A percentile compares a stretch with the other conserved stretches of the same genome.
These are phyloP conservation scores for Coniochaeta pulveracea DNA, from an alignment of 2,329 filamentous ascomycete species.

Conservation along the genomic window DNA sequence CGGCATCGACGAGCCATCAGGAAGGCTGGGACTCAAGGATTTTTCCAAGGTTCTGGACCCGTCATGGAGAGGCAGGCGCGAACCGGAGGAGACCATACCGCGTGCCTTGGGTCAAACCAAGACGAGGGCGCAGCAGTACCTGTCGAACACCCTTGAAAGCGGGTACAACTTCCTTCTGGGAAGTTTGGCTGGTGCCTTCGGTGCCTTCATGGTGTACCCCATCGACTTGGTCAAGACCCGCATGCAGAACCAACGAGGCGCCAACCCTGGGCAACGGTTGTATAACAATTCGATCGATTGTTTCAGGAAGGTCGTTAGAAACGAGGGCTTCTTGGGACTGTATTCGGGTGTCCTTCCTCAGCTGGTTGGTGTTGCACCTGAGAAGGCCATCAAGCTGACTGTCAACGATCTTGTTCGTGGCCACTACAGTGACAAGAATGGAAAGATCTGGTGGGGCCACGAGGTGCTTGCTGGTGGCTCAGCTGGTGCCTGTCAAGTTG, in stretches of 20 bases:
- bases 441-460: conserved; percentile 55
- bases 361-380: conserved; percentile 93
- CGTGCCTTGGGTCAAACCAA: conserved; percentile 31
- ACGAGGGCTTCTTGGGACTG: conserved; percentile 80
- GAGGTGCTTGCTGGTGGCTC: conserved; percentile 83
- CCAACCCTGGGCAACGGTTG: conserved; percentile 70
- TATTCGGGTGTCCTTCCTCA: conserved; percentile 95
- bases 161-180: conserved; percentile 85
- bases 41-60: conserved; percentile 94
- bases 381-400: conserved; percentile 98
- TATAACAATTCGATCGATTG: conserved; percentile 99
- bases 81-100: conserved; percentile 31
- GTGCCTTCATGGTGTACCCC: conserved; percentile 98
- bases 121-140: conserved; percentile 40
- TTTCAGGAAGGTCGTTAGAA: conserved; percentile 81
- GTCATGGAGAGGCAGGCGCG: conserved; percentile 66
- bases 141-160: conserved; percentile 61
- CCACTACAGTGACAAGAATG: conserved; percentile 62
- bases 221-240: conserved; percentile 98
- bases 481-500: conserved; percentile 91
- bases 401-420: conserved; percentile 88
- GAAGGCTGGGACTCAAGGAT: conserved; percentile 68
- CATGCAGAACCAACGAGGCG: conserved; percentile 90
- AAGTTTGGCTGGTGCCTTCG: conserved; percentile 86
- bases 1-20: conserved; percentile 79